Evolutionary conservation across 1,284 basidiomycete species (phyloP), one percentile per base, ranked within the genome.

Genomic region (Microbotryum scabiosae): DNA sequence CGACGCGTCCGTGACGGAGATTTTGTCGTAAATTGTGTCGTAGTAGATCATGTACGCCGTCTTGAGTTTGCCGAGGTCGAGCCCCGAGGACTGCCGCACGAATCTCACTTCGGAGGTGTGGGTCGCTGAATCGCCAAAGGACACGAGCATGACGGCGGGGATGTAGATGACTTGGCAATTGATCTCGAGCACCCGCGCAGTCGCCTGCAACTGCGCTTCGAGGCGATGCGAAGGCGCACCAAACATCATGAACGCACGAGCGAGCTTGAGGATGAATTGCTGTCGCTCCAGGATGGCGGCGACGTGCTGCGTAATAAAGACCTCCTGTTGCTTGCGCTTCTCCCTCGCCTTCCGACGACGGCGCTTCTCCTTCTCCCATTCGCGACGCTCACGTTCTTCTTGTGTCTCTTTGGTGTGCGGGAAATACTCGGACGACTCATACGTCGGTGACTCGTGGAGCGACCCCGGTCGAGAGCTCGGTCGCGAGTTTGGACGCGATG

Each of bases 231-330:
- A 84, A n/a, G 91, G 90, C 3, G 85, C 88, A 46, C 90, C 90
- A 69, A 92, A 94, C 89, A 92, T 92, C 89, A 94, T 93, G 79
- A 96, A 82, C 9, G 89, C 85, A 51, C 90, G 82, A 20, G 87
- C 82, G 46, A 94, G 82, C 78, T 94, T 94, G 73, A 93, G 78
- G 62, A 96, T 80, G 76, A 94, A 94, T 67, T 92, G 87, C 74
- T 94, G 90, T 21, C 92, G 82, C 70, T 86, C 84, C 52, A 93
- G 79, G 66, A 93, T 86, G 60, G 87, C 85, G 3, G 90, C 90
- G 23, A 93, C 87, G 73, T 82, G 67, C 59, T 60, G 58, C 12
- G 67, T 69, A 56, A 69, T 69, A 49, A 70, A 90, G 60, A 88
- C 81, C 74, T 88, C 85, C 14, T 86, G 84, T 75, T 85, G 85